Conservation (phyloP, 2,329 filamentous ascomycete species). For the Magnaporthiopsis incrustans region DNA sequence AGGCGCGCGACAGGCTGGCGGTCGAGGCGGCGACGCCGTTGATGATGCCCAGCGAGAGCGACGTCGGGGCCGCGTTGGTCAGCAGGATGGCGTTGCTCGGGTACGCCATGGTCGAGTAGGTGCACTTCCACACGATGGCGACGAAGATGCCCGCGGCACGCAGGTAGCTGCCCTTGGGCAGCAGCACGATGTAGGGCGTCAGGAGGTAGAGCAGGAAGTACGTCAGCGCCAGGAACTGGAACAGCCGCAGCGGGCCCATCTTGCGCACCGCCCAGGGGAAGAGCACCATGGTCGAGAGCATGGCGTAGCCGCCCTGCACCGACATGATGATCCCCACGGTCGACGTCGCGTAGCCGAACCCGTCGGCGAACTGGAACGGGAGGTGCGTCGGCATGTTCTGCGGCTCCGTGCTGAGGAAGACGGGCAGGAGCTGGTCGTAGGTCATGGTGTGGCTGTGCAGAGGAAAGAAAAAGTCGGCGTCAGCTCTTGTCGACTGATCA, state of each 20-base stretch:
- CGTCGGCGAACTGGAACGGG: slow-evolving; percentile 83
- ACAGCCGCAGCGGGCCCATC: slow-evolving; percentile 72
- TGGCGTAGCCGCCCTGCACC: slow-evolving; percentile 81
- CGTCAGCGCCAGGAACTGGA: slow-evolving; percentile 69
- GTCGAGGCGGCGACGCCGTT: slow-evolving; percentile 90
- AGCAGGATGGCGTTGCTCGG: slow-evolving; percentile 84
- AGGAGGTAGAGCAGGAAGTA: slow-evolving; percentile 86
- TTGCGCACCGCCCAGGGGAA: slow-evolving; percentile 70
- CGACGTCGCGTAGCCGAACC: slow-evolving; percentile 76
- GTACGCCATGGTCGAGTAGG: slow-evolving; percentile 83
- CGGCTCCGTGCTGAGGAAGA: slow-evolving; percentile 69
- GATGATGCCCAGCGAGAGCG: slow-evolving; percentile 78
- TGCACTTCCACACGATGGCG: slow-evolving; percentile 85
- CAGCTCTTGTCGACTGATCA: no score
- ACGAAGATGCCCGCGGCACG: slow-evolving; percentile 69
- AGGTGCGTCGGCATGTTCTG: slow-evolving; percentile 48
- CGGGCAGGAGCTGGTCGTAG: slow-evolving; percentile 86
- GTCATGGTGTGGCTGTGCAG: slow-evolving; percentile 83
- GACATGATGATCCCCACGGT: slow-evolving; percentile 83
- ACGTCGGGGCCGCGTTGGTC: slow-evolving; percentile 78
- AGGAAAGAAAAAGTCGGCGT: neutral
- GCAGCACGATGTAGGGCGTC: slow-evolving; percentile 80
- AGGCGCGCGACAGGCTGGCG: slow-evolving; percentile 78
- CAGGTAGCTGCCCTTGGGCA: slow-evolving; percentile 55
- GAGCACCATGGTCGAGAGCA: slow-evolving; percentile 75